Evolutionary conservation across 176 grass and related monocot genomes (phyloP).

Genomic region (Oryza coarctata): DNA sequence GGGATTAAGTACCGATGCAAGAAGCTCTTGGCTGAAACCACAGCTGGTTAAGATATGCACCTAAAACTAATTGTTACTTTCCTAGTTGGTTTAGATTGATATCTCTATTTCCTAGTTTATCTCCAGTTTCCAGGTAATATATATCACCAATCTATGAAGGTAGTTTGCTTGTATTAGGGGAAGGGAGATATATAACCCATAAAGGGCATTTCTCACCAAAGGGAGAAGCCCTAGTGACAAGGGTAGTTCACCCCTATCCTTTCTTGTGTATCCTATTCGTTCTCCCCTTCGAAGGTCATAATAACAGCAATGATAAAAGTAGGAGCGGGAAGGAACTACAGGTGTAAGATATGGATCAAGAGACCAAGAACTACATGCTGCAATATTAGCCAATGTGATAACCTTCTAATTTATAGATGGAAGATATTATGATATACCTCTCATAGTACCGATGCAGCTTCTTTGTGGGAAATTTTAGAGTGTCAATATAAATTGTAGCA

Average conservation of each 20-base stretch:
- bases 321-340: neutral
- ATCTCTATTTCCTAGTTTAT: neutral
- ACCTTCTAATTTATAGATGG: neutral
- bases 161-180: neutral
- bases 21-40: neutral
- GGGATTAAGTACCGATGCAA: neutral
- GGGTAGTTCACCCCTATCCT: neutral
- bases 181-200: neutral
- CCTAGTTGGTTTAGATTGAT: neutral
- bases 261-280: neutral
- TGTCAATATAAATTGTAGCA: constrained; percentile 71
- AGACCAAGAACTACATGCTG: constrained; percentile 1
- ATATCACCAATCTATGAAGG: neutral
- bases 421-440: constrained; percentile 57
- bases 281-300: neutral
- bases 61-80: neutral
- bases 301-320: neutral
- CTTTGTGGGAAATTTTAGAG: constrained; percentile 82
- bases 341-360: neutral
- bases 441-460: constrained; percentile 76
- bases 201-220: neutral
- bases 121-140: neutral
- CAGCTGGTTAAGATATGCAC: neutral
- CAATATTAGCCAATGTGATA: constrained; percentile 10
- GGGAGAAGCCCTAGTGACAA: neutral